Conservation (phyloP, 768 basidiomycete species). For the Rhizopogon vulgaris region DNA sequence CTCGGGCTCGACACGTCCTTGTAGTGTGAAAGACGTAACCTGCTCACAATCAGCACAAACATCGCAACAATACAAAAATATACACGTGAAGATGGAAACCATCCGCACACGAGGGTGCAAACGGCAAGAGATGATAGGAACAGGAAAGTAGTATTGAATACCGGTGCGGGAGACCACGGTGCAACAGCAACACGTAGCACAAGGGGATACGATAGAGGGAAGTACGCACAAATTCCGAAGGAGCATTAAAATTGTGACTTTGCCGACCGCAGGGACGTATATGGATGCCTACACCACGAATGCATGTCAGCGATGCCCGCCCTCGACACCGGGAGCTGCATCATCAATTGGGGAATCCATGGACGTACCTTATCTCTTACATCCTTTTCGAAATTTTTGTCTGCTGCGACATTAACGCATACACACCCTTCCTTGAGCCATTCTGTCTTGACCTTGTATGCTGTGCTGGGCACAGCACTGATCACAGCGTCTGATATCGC, state of each 20-base stretch:
- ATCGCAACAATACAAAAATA: not conserved
- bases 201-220: not conserved
- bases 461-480: slow-evolving; percentile 80
- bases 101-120: too few relatives aligned
- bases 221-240: slow-evolving; percentile 81
- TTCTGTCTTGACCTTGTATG: slow-evolving; percentile 86
- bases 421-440: slow-evolving; percentile 92
- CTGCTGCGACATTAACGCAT: slow-evolving; percentile 87
- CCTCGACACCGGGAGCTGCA: not conserved
- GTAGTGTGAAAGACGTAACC: slow-evolving; percentile 24
- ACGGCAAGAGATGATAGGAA: not conserved
- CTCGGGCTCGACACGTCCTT: slow-evolving; percentile 10
- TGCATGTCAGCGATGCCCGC: not conserved
- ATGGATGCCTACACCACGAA: slow-evolving; percentile 64
- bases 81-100: not conserved
- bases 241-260: slow-evolving; percentile 97
- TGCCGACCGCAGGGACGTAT: slow-evolving; percentile 95
- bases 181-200: not conserved
- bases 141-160: not conserved
- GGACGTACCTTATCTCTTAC: slow-evolving; percentile 79
- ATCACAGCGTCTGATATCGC: slow-evolving; percentile 88
- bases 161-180: not conserved
- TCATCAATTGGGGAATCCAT: too few relatives aligned
- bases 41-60: slow-evolving; percentile 5
- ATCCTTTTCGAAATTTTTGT: slow-evolving; percentile 95